These are phyloP conservation scores for Hanseniaspora lachancei DNA, from an alignment of 805 yeast genomes.

Conservation along the genomic window DNA sequence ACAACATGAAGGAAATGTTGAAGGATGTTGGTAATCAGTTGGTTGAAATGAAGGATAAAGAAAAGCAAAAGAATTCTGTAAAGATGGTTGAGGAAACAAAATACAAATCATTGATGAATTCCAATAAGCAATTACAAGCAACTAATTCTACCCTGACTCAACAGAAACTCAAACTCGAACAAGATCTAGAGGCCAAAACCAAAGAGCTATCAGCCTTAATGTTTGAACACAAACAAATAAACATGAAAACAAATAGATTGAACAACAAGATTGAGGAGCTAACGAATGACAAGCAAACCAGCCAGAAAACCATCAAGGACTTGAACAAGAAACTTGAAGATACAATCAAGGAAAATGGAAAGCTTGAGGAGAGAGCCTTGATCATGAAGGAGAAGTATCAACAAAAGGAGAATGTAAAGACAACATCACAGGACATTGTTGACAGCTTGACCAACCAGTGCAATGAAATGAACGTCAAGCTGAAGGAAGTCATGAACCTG, in stretches of 20 bases:
- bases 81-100: constrained; percentile 15
- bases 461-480: constrained; percentile 56
- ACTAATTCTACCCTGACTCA: constrained; percentile 14
- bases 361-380: constrained; percentile 31
- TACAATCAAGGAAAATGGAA: constrained; percentile 31
- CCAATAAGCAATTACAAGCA: constrained; percentile 7
- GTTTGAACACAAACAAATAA: constrained; percentile 23
- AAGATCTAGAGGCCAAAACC: constrained; percentile 26
- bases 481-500: constrained; percentile 49
- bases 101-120: constrained; percentile 14
- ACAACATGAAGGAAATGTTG: constrained; percentile 60
- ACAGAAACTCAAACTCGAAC: constrained; percentile 18
- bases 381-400: constrained; percentile 30
- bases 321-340: constrained; percentile 28
- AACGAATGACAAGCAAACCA: constrained; percentile 28
- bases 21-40: constrained; percentile 66
- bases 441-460: constrained; percentile 49
- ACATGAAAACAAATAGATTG: constrained; percentile 23
- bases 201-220: constrained; percentile 28
- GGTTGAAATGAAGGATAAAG: constrained; percentile 51
- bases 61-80: constrained; percentile 30
- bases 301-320: constrained; percentile 30
- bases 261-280: constrained; percentile 13
- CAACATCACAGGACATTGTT: constrained; percentile 32
- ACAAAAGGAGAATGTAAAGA: constrained; percentile 27